These are phyloP conservation scores for Lavandula angustifolia DNA, from an alignment of 257 asterid genomes.

Conservation along the genomic window DNA sequence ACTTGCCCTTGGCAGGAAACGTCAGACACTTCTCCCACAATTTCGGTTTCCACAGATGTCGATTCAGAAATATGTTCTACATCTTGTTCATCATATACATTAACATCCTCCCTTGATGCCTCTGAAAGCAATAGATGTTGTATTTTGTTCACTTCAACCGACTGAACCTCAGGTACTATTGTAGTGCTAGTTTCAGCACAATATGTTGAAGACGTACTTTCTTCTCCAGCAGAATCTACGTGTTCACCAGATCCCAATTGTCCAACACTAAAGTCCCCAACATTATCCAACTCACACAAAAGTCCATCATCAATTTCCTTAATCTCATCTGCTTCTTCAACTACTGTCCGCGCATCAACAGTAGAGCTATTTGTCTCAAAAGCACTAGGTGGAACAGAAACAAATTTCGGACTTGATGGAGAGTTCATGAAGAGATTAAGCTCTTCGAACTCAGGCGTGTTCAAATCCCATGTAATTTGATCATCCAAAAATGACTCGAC, in stretches of 20 bases:
- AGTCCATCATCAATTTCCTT: slow-evolving; percentile 72
- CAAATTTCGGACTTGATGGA: slow-evolving; percentile 52
- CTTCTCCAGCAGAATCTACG: slow-evolving; percentile 35
- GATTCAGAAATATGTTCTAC: slow-evolving; percentile 37
- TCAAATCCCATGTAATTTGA: slow-evolving; percentile 31
- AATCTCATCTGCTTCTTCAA: slow-evolving; percentile 61
- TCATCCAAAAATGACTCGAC: slow-evolving; percentile 40
- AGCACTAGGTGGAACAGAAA: too few species aligned
- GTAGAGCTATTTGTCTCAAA: background rate
- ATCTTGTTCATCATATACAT: slow-evolving; percentile 33
- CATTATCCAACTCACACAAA: slow-evolving; percentile 69
- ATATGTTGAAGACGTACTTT: slow-evolving; percentile 29
- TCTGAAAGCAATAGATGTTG: slow-evolving; percentile 29
- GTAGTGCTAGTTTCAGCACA: slow-evolving; percentile 32
- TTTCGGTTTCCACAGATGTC: slow-evolving; percentile 25
- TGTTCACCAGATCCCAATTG: slow-evolving; percentile 42
- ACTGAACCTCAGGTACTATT: slow-evolving; percentile 28
- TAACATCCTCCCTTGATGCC: slow-evolving; percentile 32
- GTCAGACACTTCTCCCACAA: background rate
- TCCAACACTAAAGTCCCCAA: slow-evolving; percentile 62
- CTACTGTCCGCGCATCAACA: slow-evolving; percentile 42
- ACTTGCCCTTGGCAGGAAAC: slow-evolving; percentile 19
- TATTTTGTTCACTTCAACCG: slow-evolving; percentile 30
- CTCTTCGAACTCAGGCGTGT: slow-evolving; percentile 48
- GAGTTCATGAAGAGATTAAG: slow-evolving; percentile 43